These are phyloP conservation scores for Halenospora varia DNA, from an alignment of 495 filamentous ascomycete species.

Conservation along the genomic window DNA sequence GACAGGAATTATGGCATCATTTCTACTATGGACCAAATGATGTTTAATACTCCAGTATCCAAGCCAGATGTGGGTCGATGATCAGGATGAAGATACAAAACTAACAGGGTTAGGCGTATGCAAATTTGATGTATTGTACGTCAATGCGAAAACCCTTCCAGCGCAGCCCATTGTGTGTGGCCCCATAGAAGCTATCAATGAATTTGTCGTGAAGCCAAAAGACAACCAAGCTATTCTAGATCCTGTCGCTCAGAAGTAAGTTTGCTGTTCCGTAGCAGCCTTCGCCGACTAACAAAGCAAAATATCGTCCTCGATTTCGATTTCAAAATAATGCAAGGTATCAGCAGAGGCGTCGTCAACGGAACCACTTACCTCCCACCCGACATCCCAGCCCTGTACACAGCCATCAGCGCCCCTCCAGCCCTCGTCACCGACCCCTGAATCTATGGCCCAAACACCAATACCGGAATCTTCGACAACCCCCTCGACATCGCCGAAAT, in stretches of 20 bases:
- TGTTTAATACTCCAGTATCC: neutral
- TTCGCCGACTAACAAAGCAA: no score
- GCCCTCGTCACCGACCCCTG: slow-evolving; percentile 43
- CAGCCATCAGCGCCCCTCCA: neutral
- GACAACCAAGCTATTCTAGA: slow-evolving; percentile 40
- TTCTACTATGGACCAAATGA: slow-evolving; percentile 43
- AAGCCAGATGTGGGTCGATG: no score
- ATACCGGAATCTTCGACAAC: slow-evolving; percentile 54
- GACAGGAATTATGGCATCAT: slow-evolving; percentile 4
- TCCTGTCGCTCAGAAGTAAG: slow-evolving; percentile 29
- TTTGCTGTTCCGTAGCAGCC: no score
- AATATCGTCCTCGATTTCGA: neutral
- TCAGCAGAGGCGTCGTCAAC: slow-evolving; percentile 29
- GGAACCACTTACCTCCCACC: neutral
- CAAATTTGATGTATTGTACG: neutral
- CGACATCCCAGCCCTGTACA: neutral
- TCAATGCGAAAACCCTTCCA: neutral
- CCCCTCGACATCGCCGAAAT: slow-evolving; percentile 69
- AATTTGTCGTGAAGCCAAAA: neutral
- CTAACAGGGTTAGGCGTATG: slow-evolving; percentile 5
- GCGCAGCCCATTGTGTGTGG: neutral
- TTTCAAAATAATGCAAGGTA: neutral
- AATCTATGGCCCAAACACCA: slow-evolving; percentile 67
- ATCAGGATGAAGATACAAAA: no score
- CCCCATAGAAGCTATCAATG: neutral